phyloP scores from a whole-genome alignment of 2,329 filamentous ascomycete species.

The Alternaria gaisen region DNA sequence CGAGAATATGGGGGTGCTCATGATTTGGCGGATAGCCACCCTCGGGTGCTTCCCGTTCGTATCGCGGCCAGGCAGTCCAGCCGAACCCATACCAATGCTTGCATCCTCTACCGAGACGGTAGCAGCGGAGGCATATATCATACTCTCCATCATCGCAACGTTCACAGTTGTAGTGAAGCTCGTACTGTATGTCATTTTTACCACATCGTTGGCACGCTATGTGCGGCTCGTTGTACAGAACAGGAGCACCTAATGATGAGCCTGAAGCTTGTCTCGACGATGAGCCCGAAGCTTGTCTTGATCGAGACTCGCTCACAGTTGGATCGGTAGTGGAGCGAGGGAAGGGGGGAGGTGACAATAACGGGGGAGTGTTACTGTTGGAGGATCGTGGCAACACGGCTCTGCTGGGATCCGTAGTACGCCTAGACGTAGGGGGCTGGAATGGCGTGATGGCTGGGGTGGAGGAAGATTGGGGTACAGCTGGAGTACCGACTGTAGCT shows the following conservation, averaged over 20 bases:
- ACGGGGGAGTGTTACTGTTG: slow-evolving; percentile 41
- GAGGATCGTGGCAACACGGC: slow-evolving; percentile 30
- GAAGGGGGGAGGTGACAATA: slow-evolving; percentile 31
- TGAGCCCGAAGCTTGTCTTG: slow-evolving; percentile 27
- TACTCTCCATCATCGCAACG: slow-evolving; percentile 75
- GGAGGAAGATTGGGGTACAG: slow-evolving; percentile 27
- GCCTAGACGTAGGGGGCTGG: slow-evolving; percentile 35
- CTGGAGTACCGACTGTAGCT: slow-evolving; percentile 34
- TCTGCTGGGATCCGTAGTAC: slow-evolving; percentile 44
- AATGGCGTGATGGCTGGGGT: slow-evolving; percentile 26
- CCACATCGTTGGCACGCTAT: slow-evolving; percentile 77
- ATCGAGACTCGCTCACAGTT: slow-evolving; percentile 25
- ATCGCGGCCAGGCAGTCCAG: slow-evolving; percentile 72
- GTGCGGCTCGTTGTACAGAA: slow-evolving; percentile 72
- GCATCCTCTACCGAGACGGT: slow-evolving; percentile 79
- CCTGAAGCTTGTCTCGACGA: slow-evolving; percentile 26
- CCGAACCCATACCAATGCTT: slow-evolving; percentile 90
- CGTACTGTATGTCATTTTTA: slow-evolving; percentile 79
- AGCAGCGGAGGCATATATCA: slow-evolving; percentile 84
- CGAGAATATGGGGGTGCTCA: slow-evolving; percentile 63
- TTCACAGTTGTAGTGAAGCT: slow-evolving; percentile 83
- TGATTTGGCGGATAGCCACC: slow-evolving; percentile 53
- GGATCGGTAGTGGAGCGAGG: slow-evolving; percentile 45
- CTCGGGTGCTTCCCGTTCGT: slow-evolving; percentile 59
- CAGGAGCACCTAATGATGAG: slow-evolving; percentile 26